Base-by-base conservation (phyloP, 2,329 filamentous ascomycete species). In the Aureobasidium sp. region DNA sequence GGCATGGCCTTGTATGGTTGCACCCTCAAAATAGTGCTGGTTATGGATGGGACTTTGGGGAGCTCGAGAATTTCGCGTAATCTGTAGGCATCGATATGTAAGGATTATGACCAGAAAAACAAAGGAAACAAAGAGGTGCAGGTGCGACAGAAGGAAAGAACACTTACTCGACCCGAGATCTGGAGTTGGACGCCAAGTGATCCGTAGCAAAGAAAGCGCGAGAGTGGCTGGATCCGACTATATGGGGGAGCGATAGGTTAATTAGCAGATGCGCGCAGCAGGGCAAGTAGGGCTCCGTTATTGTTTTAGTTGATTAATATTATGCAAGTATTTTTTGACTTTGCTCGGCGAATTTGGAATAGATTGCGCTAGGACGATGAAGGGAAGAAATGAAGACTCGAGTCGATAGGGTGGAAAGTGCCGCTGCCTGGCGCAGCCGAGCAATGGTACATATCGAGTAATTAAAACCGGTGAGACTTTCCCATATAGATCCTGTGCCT, bases 41-140 rank as follows among this genome's bases (percentile, higher is more conserved):
- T 63, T 69, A 69, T 54, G 70, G 53, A 24, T 24, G 2, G 42
- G 17, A 35, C 17, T 45, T 3, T 31, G 27, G 40, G 64, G n/a
- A 76, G 66, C 62, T 75, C 75, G 67, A 74, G 75, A 59, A 76
- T 70, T 42, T 75, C 70, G 56, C 73, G 70, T 60, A 66, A 67
- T 50, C 74, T 76, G 63, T 42, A 50, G 48, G 35, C 35, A 65
- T 60, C 62, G 61, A 61, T 37, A 60, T 54, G 50, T 54, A 42
- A 42, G 62, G 65, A 53, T 29, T 29, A 44, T 42, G 39, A 67
- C 63, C 45, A 27, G 60, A 67, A 60, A 50, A 37, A 59, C 58
- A 49, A 58, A 50, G 62, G 64, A 45, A 35, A 39, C 53, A 39
- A 60, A 63, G 53, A 62, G 60, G 22, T 12, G 47, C 39, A 24